A percentile compares a stretch with the other conserved stretches of the same genome.
These are phyloP conservation scores for Rosa lucieae DNA, from an alignment of 306 rosid genomes.

Conservation along the genomic window DNA sequence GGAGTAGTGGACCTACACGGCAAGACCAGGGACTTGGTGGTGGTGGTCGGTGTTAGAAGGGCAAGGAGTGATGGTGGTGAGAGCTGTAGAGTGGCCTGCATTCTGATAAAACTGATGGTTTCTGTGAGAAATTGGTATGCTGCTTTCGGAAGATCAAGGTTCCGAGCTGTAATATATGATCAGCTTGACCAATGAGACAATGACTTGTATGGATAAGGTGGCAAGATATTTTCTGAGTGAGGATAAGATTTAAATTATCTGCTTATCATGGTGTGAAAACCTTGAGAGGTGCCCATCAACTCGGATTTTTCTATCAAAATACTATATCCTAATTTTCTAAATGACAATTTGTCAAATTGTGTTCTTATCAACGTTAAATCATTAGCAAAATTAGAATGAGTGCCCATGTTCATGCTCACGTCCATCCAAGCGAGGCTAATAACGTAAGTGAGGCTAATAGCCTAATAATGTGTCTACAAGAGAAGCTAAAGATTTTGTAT, in stretches of 20 bases:
- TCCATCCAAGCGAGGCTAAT: background rate
- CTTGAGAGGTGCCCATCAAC: background rate
- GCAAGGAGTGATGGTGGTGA: slow-evolving; percentile 19
- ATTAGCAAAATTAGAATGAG: background rate
- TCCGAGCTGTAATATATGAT: background rate
- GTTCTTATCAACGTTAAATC: background rate
- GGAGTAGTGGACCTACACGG: slow-evolving; percentile 15
- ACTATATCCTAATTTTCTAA: background rate
- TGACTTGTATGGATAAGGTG: slow-evolving; percentile 26
- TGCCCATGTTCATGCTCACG: background rate
- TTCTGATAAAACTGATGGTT: slow-evolving; percentile 11
- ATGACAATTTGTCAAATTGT: background rate
- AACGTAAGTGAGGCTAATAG: no score
- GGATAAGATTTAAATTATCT: slow-evolving; percentile 23
- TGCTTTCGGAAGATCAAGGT: background rate
- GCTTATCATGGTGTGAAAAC: background rate
- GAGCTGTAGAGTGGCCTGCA: slow-evolving; percentile 34
- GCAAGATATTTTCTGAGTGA: slow-evolving; percentile 22
- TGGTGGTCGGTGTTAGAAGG: slow-evolving; percentile 8
- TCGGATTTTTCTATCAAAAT: background rate
- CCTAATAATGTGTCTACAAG: no score
- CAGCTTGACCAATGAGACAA: background rate
- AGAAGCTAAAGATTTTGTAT: no score
- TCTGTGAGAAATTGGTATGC: background rate
- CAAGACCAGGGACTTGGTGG: slow-evolving; percentile 29